Percentiles rank a stretch among this genome's conserved stretches.
These are phyloP conservation scores for Trichoderma harzianum DNA, from an alignment of 2,329 filamentous ascomycete genomes.

Conservation along the genomic window DNA sequence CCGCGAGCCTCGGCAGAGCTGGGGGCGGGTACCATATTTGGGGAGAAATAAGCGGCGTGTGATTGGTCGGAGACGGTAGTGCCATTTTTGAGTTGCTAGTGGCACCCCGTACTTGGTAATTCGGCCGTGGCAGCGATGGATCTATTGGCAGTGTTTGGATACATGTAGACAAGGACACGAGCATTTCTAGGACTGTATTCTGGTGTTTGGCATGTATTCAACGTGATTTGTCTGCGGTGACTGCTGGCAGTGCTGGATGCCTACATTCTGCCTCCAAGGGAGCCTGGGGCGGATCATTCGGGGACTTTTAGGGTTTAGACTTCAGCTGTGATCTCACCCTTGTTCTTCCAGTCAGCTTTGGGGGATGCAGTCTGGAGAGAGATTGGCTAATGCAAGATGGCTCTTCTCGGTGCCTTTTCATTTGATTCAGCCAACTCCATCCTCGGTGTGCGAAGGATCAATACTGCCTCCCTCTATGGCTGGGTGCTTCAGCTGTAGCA, in stretches of 20 bases:
- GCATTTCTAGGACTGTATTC: neutral
- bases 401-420: neutral
- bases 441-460: neutral
- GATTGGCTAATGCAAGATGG: neutral
- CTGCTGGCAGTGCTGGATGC: neutral
- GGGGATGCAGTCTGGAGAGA: neutral
- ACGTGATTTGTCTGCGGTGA: neutral
- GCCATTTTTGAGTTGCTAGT: neutral
- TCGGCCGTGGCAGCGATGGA: neutral
- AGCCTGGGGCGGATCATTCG: neutral
- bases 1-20: constrained; percentile 12
- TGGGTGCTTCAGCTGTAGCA: neutral
- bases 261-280: neutral
- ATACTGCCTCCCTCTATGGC: no score
- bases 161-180: neutral
- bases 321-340: neutral
- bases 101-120: neutral
- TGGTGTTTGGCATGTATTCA: neutral
- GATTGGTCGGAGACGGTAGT: neutral
- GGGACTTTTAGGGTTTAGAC: neutral
- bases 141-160: neutral
- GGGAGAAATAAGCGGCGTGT: neutral
- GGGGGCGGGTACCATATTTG: neutral
- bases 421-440: neutral
- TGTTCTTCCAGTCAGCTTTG: neutral